phyloP scores from a whole-genome alignment of 2,329 filamentous ascomycete species.

The Aspergillus transmontanensis region DNA sequence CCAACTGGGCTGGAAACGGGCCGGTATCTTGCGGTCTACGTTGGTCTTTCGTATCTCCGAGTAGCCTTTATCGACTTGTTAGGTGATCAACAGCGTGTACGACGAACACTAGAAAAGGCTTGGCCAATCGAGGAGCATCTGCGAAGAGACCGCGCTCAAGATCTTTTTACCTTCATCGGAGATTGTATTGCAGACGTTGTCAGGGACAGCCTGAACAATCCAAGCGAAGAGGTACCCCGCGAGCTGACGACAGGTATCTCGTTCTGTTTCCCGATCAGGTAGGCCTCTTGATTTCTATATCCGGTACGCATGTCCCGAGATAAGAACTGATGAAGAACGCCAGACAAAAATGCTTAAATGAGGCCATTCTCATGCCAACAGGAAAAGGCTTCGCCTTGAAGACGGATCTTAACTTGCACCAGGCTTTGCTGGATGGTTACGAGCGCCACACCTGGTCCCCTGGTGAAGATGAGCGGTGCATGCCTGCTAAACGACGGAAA shows the following conservation, averaged over 20 bases:
- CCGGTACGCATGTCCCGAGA: neutral
- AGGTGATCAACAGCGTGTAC: constrained; percentile 52
- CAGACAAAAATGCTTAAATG: constrained; percentile 51
- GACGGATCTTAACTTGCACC: constrained; percentile 37
- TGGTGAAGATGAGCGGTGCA: constrained; percentile 24
- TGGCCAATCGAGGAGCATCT: constrained; percentile 75
- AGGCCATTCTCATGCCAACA: constrained; percentile 55
- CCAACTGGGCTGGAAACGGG: constrained; percentile 55
- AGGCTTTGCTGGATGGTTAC: constrained; percentile 38
- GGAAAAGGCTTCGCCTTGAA: constrained; percentile 53
- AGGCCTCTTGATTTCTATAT: constrained; percentile 8
- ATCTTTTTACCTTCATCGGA: constrained; percentile 75
- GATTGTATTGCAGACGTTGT: constrained; percentile 72
- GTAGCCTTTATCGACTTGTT: constrained; percentile 56
- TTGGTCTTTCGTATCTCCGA: constrained; percentile 55
- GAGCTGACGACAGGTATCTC: constrained; percentile 45
- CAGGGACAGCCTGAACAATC: constrained; percentile 45
- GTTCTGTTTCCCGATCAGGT: constrained; percentile 49
- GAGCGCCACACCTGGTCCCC: constrained; percentile 45
- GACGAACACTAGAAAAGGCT: constrained; percentile 65
- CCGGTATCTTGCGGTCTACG: constrained; percentile 56
- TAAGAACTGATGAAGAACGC: constrained; percentile 2
- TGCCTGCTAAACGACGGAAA: constrained; percentile 32
- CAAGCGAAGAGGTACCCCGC: constrained; percentile 30
- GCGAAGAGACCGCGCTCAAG: constrained; percentile 70